phyloP scores from a whole-genome alignment of 129 eudicot genomes.

The Flaveria ramosissima region DNA sequence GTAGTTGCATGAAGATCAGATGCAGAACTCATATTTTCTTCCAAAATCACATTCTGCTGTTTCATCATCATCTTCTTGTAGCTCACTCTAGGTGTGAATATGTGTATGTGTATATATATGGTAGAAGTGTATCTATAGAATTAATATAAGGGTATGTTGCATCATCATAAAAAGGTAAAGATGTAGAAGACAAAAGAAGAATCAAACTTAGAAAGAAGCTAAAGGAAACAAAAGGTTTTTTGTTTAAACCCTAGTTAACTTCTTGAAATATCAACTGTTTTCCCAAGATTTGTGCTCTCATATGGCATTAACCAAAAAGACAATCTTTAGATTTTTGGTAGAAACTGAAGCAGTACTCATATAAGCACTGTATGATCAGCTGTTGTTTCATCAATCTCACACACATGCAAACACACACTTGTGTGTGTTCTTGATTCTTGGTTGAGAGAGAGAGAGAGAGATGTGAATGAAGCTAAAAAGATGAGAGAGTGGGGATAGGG shows the following conservation, averaged over 20 bases:
- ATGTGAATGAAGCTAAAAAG: conserved; percentile 30
- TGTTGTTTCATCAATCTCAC: conserved; percentile 25
- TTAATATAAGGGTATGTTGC: conserved; percentile 24
- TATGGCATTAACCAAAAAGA: conserved; percentile 77
- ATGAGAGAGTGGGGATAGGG: conserved; percentile 35
- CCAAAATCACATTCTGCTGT: conserved; percentile 40
- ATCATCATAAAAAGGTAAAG: conserved; percentile 38
- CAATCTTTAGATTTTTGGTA: conserved; percentile 47
- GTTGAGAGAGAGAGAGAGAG: conserved; percentile 30
- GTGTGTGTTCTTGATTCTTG: conserved; percentile 33
- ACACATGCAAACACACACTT: conserved; percentile 44
- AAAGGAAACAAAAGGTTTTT: conserved; percentile 31
- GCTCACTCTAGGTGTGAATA: conserved; percentile 4
- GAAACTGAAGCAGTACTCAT: conserved; percentile 18
- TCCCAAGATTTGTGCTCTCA: conserved; percentile 37
- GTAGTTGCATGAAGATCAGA: conserved; percentile 48
- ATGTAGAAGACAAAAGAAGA: conserved; percentile 44
- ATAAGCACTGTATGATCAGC: conserved; percentile 27
- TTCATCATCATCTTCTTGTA: conserved; percentile 45
- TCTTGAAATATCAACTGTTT: conserved; percentile 37
- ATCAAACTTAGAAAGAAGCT: conserved; percentile 48
- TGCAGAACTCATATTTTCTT: conserved; percentile 58
- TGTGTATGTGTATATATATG: conserved; percentile 15
- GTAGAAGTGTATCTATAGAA: conserved; percentile 33
- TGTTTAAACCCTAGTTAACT: conserved; percentile 51